Evolutionary conservation across 208 protist genomes (phyloP).

Genomic region (Leishmania aethiopica): DNA sequence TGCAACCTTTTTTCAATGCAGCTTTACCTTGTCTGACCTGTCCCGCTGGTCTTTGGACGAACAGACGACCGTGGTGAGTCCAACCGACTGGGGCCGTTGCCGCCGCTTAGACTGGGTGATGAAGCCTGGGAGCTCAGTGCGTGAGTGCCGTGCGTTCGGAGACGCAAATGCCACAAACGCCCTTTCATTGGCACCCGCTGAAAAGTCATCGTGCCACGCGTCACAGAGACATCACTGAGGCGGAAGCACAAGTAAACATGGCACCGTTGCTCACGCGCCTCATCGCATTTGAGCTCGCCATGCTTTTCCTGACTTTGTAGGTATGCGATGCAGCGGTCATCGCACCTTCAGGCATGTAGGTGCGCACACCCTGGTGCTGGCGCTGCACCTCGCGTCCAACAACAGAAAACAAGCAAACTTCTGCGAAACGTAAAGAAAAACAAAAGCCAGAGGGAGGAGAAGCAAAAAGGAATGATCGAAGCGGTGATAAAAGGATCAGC

Average conservation of each 20-base stretch:
- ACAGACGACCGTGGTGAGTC: slow-evolving; percentile 67
- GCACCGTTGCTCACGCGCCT: not conserved
- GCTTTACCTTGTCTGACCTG: slow-evolving; percentile 72
- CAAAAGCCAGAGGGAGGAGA: not conserved
- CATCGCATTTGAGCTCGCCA: not conserved
- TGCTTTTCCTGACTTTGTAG: not conserved
- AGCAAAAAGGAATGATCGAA: not conserved
- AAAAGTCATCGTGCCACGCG: slow-evolving; percentile 18
- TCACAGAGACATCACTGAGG: not conserved
- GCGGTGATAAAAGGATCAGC: not conserved
- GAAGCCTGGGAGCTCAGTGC: slow-evolving; percentile 17
- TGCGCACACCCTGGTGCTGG: not conserved
- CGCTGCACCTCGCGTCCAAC: not conserved
- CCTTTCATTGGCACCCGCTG: slow-evolving; percentile 22
- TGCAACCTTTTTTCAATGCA: slow-evolving; percentile 78
- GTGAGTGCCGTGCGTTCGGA: slow-evolving; percentile 46
- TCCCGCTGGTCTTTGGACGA: slow-evolving; percentile 71
- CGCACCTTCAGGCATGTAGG: not conserved
- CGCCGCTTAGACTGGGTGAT: slow-evolving; percentile 61
- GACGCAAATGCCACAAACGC: slow-evolving; percentile 7
- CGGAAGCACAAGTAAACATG: not conserved
- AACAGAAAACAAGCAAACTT: not conserved
- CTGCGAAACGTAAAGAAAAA: not conserved
- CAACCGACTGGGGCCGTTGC: slow-evolving; percentile 63
- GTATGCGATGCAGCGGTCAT: not conserved